Conservation (phyloP, 805 yeast genomes). For the Candida andamanensis region DNA sequence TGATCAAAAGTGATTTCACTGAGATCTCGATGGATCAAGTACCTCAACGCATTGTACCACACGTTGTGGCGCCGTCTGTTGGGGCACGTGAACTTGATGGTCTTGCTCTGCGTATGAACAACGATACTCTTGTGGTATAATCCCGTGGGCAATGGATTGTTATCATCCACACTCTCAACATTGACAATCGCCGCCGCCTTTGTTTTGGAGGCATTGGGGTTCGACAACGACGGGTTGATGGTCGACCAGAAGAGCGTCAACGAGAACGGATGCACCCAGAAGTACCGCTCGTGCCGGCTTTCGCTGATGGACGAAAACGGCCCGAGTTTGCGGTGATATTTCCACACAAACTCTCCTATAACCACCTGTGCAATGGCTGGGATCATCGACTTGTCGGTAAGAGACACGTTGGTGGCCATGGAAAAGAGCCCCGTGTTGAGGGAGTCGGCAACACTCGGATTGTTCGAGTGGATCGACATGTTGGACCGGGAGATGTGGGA, state of each 20-base stretch:
- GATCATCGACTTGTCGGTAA: slow-evolving; percentile 66
- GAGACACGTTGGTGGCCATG: slow-evolving; percentile 58
- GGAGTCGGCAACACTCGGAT: slow-evolving; percentile 29
- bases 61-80: slow-evolving; percentile 83
- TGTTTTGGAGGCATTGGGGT: slow-evolving; percentile 62
- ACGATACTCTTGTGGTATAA: slow-evolving; percentile 79
- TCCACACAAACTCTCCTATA: slow-evolving; percentile 85
- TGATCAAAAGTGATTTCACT: slow-evolving; percentile 49
- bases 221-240: slow-evolving; percentile 68
- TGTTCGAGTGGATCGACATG: slow-evolving; percentile 20
- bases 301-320: slow-evolving; percentile 72
- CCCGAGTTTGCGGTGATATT: slow-evolving; percentile 75
- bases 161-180: slow-evolving; percentile 77
- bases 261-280: slow-evolving; percentile 96
- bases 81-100: slow-evolving; percentile 79
- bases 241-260: slow-evolving; percentile 87
- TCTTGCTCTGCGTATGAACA: slow-evolving; percentile 61
- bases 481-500: slow-evolving; percentile 24
- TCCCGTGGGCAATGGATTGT: slow-evolving; percentile 86
- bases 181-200: slow-evolving; percentile 74
- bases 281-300: slow-evolving; percentile 81
- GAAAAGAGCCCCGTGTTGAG: slow-evolving; percentile 31
- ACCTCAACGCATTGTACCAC: slow-evolving; percentile 83
- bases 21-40: slow-evolving; percentile 60
- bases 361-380: slow-evolving; percentile 89